Evolutionary conservation across 2,329 filamentous ascomycete genomes (phyloP).

Genomic region (Kalmusia sp.): DNA sequence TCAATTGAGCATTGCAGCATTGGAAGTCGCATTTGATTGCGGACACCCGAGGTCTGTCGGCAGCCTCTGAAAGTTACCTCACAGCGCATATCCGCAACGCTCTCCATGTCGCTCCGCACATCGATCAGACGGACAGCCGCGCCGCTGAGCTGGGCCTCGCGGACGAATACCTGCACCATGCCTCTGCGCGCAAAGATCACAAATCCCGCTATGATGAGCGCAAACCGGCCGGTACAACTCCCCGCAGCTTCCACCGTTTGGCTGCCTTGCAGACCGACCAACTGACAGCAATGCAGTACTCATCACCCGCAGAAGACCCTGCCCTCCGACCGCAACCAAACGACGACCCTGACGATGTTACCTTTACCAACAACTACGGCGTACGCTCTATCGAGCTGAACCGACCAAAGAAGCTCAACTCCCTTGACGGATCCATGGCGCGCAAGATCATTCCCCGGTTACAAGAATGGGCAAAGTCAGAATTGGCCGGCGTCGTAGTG

Average conservation of each 20-base stretch:
- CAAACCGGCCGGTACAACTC: conserved; percentile 58
- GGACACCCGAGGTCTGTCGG: conserved; percentile 49
- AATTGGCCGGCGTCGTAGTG: conserved; percentile 90
- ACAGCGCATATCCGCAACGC: conserved; percentile 12
- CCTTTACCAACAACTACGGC: conserved; percentile 89
- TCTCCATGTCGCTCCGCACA: conserved; percentile 55
- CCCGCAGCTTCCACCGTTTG: conserved; percentile 11
- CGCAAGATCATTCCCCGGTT: conserved; percentile 90
- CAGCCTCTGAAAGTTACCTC: conserved; percentile 38
- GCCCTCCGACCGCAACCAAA: conserved; percentile 62
- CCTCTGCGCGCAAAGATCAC: conserved; percentile 80
- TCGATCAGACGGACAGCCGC: conserved; percentile 48
- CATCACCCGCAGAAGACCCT: conserved; percentile 41
- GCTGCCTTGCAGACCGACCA: conserved; percentile 3
- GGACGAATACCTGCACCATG: conserved; percentile 61
- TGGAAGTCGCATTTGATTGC: conserved; percentile 11
- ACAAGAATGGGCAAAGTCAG: conserved; percentile 92
- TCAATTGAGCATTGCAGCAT: conserved; percentile 17
- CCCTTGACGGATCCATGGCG: conserved; percentile 92
- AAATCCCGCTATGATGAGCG: conserved; percentile 62
- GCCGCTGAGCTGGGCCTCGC: conserved; percentile 48
- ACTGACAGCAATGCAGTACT: conserved; percentile 37
- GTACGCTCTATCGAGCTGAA: conserved; percentile 94
- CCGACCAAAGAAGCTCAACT: conserved; percentile 88
- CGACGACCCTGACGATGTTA: conserved; percentile 87